These are phyloP conservation scores for Sporothrix pallida DNA, from an alignment of 2,329 filamentous ascomycete species.

Conservation along the genomic window DNA sequence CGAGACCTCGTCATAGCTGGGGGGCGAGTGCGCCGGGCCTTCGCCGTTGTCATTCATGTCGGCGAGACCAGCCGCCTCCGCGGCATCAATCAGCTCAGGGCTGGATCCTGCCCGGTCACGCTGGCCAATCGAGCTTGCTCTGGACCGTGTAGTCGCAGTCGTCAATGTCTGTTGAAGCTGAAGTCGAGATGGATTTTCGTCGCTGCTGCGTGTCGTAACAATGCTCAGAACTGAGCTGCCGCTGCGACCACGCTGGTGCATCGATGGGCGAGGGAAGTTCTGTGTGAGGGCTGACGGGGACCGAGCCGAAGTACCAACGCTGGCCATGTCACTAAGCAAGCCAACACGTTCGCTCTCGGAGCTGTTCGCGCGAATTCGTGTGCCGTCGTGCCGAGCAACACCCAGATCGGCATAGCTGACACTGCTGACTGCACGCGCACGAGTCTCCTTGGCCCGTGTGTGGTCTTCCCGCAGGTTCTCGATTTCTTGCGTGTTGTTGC, in stretches of 20 bases:
- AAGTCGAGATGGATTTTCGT: conserved; percentile 26
- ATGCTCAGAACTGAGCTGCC: conserved; percentile 63
- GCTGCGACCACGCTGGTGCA: conserved; percentile 54
- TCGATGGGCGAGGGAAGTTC: conserved; percentile 33
- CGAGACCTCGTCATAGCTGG: conserved; percentile 56
- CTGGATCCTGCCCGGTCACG: conserved; percentile 58
- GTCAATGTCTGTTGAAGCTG: conserved; percentile 36
- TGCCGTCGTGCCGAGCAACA: conserved; percentile 77
- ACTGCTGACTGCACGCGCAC: conserved; percentile 72
- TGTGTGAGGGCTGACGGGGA: conserved; percentile 41
- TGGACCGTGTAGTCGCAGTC: conserved; percentile 45
- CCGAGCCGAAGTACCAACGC: conserved; percentile 54
- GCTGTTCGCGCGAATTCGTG: conserved; percentile 73
- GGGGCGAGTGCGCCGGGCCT: conserved; percentile 54
- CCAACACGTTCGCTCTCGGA: conserved; percentile 74
- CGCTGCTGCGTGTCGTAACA: conserved; percentile 46
- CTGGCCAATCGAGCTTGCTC: conserved; percentile 39
- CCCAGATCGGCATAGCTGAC: conserved; percentile 80
- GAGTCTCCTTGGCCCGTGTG: conserved; percentile 61
- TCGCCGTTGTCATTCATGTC: conserved; percentile 45
- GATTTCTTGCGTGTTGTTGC: conserved; percentile 59
- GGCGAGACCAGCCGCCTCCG: conserved; percentile 37
- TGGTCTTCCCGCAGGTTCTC: conserved; percentile 64
- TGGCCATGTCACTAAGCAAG: conserved; percentile 73
- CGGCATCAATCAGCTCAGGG: conserved; percentile 56